phyloP scores from a whole-genome alignment of 73 alveolate species.

The Durusdinium trenchii region DNA sequence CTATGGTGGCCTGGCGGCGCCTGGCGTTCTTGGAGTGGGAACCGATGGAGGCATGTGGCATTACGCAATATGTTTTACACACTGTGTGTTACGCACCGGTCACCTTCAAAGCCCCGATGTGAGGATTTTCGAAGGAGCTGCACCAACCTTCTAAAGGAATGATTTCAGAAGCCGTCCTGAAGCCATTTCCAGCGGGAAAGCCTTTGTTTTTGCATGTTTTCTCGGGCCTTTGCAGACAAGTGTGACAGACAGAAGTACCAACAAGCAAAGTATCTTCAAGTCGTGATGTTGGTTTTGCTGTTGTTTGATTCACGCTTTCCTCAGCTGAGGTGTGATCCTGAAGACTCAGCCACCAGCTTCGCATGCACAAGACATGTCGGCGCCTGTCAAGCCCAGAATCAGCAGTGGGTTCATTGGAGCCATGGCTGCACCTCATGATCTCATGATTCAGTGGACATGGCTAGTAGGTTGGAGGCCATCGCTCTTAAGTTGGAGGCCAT shows the following conservation, averaged over 20 bases:
- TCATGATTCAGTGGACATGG: neutral
- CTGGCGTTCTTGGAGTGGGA: neutral
- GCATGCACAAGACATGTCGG: constrained; percentile 37
- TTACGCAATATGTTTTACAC: too few relatives aligned
- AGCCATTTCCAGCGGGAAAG: too few relatives aligned
- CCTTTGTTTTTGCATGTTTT: too few relatives aligned
- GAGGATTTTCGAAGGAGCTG: neutral
- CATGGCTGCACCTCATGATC: neutral
- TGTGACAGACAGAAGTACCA: too few relatives aligned
- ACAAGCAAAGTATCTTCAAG: too few relatives aligned
- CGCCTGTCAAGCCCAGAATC: neutral
- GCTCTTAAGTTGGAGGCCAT: neutral
- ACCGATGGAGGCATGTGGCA: too few relatives aligned
- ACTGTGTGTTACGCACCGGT: too few relatives aligned
- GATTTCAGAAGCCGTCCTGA: too few relatives aligned
- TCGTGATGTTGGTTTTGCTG: too few relatives aligned
- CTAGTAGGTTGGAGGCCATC: neutral
- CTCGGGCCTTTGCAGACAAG: too few relatives aligned
- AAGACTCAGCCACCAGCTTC: constrained; percentile 48
- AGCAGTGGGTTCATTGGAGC: constrained; percentile 47
- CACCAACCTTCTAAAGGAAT: neutral
- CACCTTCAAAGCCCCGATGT: too few relatives aligned
- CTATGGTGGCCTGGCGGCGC: constrained; percentile 47
- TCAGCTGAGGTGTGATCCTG: constrained; percentile 47
- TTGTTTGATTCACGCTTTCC: neutral